Conservation (phyloP, 345 rosid genomes). For the Brassica nigra region DNA sequence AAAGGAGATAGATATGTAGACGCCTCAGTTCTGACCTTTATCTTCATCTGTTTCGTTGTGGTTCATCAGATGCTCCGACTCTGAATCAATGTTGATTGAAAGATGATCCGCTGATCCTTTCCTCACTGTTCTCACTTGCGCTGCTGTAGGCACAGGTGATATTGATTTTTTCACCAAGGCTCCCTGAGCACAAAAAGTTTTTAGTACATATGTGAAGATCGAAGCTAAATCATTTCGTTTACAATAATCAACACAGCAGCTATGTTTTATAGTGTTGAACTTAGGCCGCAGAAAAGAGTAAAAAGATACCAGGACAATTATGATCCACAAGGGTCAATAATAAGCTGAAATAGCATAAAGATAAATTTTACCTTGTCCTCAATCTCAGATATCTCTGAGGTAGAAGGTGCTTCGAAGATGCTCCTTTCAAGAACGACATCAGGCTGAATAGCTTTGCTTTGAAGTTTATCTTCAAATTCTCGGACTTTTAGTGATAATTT, state of each 20-base stretch:
- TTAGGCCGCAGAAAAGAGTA: not conserved
- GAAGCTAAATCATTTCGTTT: not conserved
- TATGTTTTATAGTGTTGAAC: not conserved
- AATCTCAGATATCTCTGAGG: slow-evolving; percentile 84
- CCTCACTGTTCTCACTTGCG: slow-evolving; percentile 71
- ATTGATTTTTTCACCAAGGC: slow-evolving; percentile 51
- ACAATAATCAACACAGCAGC: slow-evolving; percentile 5
- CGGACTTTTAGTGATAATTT: slow-evolving; percentile 62
- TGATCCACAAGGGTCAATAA: not conserved
- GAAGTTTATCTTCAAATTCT: slow-evolving; percentile 62
- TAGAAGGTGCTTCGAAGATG: slow-evolving; percentile 65
- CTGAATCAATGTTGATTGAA: slow-evolving; percentile 67
- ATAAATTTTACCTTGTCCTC: slow-evolving; percentile 63
- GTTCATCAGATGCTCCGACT: slow-evolving; percentile 61
- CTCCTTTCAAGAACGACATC: slow-evolving; percentile 73
- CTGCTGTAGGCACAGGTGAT: slow-evolving; percentile 69
- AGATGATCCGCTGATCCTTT: slow-evolving; percentile 92
- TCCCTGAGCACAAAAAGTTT: slow-evolving; percentile 49
- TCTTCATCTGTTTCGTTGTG: slow-evolving; percentile 69
- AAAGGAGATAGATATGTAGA: slow-evolving; percentile 29
- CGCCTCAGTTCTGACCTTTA: slow-evolving; percentile 55
- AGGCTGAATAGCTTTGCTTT: slow-evolving; percentile 49
- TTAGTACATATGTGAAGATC: slow-evolving; percentile 8
- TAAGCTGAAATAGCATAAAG: slow-evolving; percentile 16
- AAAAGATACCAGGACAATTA: not conserved